These are phyloP conservation scores for Trichoderma lentiforme DNA, from an alignment of 2,329 filamentous ascomycete genomes.

Conservation along the genomic window DNA sequence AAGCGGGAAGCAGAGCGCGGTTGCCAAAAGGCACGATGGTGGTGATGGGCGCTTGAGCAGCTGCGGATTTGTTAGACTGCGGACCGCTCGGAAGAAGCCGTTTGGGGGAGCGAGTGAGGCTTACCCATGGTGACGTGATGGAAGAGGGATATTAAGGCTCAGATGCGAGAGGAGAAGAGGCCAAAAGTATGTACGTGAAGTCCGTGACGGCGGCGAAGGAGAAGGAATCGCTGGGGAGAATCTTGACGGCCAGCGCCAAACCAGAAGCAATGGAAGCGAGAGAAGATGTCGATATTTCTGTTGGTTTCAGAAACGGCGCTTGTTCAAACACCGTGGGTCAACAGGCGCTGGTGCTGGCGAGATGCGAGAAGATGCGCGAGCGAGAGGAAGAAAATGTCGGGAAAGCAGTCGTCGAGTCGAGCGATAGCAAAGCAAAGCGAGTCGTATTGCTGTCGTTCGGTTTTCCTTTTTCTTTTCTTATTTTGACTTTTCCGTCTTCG, in stretches of 20 bases:
- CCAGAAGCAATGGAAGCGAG: slow-evolving; percentile 1
- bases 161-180: background rate
- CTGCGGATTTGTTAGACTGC: background rate
- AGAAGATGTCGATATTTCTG: background rate
- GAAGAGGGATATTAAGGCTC: background rate
- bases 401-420: background rate
- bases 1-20: slow-evolving; percentile 52
- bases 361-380: background rate
- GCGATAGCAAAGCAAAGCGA: background rate
- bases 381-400: background rate
- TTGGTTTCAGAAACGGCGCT: slow-evolving; percentile 11
- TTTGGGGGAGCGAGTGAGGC: slow-evolving; percentile 19
- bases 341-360: background rate
- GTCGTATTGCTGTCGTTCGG: background rate
- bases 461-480: background rate
- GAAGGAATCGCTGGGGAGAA: background rate
- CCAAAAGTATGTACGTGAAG: background rate
- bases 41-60: slow-evolving; percentile 31
- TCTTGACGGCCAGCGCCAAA: slow-evolving; percentile 16
- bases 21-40: slow-evolving; percentile 55
- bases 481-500: background rate
- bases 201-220: background rate
- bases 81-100: background rate
- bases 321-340: slow-evolving; percentile 4
- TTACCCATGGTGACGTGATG: slow-evolving; percentile 33